These are phyloP conservation scores for Fraxinus quadrangulata DNA, from an alignment of 257 asterid genomes.

Conservation along the genomic window DNA sequence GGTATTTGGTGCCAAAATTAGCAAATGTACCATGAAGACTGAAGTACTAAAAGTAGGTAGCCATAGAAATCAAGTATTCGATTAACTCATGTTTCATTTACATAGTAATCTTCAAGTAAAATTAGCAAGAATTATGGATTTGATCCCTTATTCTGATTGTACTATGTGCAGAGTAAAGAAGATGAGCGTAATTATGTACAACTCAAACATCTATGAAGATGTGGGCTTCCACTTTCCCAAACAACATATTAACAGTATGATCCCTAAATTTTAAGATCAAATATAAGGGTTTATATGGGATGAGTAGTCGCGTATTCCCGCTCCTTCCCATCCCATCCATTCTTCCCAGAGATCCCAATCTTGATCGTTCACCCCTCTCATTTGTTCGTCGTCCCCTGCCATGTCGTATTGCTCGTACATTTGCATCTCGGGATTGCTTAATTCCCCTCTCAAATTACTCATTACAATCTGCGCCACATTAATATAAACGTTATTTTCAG, in stretches of 20 bases:
- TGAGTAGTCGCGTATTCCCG: constrained; percentile 78
- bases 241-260: not conserved
- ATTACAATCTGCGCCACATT: constrained; percentile 50
- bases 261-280: constrained; percentile 21
- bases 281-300: constrained; percentile 85
- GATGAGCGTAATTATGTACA: not conserved
- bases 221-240: constrained; percentile 27
- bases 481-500: not conserved
- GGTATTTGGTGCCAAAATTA: not conserved
- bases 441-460: constrained; percentile 41
- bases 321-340: constrained; percentile 99
- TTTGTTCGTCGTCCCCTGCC: constrained; percentile 37
- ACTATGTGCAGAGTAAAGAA: not conserved
- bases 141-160: constrained; percentile 28
- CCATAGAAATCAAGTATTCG: not conserved
- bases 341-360: constrained; percentile 92
- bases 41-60: not conserved
- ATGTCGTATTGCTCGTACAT: constrained; percentile 7
- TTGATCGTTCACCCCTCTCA: constrained; percentile 56
- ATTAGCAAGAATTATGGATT: no score
- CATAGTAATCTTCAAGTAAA: not conserved
- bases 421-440: not conserved
- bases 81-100: not conserved
- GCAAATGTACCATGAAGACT: no score
- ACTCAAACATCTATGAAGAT: constrained; percentile 39